Evolutionary conservation across 768 basidiomycete genomes (phyloP).

Genomic region (Lactarius indigo): DNA sequence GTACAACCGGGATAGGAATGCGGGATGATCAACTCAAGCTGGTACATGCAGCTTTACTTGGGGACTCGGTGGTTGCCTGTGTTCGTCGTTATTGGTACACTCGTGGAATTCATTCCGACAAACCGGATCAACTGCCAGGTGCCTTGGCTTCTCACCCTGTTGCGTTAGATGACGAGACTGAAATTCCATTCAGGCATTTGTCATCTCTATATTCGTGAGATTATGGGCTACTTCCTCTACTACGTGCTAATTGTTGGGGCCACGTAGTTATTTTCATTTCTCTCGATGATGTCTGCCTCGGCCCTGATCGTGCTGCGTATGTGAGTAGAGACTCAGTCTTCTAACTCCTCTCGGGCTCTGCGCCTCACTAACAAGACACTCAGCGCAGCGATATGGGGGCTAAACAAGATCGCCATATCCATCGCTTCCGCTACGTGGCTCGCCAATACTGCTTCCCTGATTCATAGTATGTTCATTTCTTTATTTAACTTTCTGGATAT

Average conservation of each 20-base stretch:
- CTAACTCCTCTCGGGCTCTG: too few species aligned
- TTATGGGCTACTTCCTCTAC: too few species aligned
- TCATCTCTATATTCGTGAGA: not conserved
- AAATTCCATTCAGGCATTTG: not conserved
- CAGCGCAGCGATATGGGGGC: slow-evolving; percentile 10
- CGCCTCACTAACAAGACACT: not conserved
- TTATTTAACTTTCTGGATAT: not conserved
- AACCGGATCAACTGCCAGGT: not conserved
- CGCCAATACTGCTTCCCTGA: not conserved
- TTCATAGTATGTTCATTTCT: not conserved
- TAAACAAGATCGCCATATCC: not conserved
- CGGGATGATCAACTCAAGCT: not conserved
- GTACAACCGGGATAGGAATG: not conserved
- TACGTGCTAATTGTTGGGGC: not conserved
- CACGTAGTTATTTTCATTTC: not conserved
- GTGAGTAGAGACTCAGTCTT: not conserved
- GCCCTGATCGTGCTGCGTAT: slow-evolving; percentile 16
- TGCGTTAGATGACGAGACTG: not conserved
- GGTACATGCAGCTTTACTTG: not conserved
- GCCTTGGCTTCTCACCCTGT: not conserved
- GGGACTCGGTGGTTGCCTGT: not conserved
- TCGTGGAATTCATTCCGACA: not conserved
- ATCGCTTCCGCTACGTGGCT: not conserved
- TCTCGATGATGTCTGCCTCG: slow-evolving; percentile 12
- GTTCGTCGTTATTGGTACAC: not conserved